Percentiles rank a stretch among this genome's conserved stretches.
Evolutionary conservation across 2,329 filamentous ascomycete species (phyloP).

Genomic region (Cladorrhinum sp.): DNA sequence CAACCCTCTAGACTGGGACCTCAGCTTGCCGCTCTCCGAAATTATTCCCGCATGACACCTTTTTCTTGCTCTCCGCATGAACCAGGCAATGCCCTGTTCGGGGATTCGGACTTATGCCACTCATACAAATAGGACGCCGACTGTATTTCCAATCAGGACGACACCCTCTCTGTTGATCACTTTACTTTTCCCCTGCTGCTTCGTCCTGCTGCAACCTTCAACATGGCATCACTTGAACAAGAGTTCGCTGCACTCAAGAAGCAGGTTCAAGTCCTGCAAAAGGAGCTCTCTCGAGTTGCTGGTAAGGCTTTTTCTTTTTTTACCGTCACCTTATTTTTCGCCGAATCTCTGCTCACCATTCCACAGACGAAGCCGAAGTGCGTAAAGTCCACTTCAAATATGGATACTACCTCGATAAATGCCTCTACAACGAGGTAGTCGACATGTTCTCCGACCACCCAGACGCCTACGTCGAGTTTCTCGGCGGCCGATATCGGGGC

Average conservation of each 20-base stretch:
- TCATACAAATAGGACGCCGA: not conserved
- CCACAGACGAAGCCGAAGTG: conserved; percentile 50
- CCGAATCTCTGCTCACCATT: not conserved
- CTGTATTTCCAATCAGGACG: not conserved
- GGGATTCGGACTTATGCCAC: not conserved
- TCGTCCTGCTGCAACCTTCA: not conserved
- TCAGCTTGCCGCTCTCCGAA: not conserved
- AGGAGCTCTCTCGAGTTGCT: conserved; percentile 36
- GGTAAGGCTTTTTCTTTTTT: conserved; percentile 21
- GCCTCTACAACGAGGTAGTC: conserved; percentile 52
- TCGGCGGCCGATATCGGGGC: conserved; percentile 50
- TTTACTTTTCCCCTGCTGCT: not conserved
- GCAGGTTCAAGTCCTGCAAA: conserved; percentile 35
- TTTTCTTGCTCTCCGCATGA: not conserved
- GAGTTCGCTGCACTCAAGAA: conserved; percentile 37
- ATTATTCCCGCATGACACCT: not conserved
- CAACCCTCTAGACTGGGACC: not conserved
- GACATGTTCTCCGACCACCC: conserved; percentile 51
- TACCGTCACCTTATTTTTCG: no score
- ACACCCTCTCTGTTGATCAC: not conserved
- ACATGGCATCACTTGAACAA: conserved; percentile 30
- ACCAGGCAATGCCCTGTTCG: not conserved
- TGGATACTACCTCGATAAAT: conserved; percentile 59
- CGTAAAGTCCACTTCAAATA: conserved; percentile 56
- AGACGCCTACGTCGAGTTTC: conserved; percentile 54